These are phyloP conservation scores for Trypanosoma scelopori DNA, from an alignment of 208 protist genomes.

Conservation along the genomic window DNA sequence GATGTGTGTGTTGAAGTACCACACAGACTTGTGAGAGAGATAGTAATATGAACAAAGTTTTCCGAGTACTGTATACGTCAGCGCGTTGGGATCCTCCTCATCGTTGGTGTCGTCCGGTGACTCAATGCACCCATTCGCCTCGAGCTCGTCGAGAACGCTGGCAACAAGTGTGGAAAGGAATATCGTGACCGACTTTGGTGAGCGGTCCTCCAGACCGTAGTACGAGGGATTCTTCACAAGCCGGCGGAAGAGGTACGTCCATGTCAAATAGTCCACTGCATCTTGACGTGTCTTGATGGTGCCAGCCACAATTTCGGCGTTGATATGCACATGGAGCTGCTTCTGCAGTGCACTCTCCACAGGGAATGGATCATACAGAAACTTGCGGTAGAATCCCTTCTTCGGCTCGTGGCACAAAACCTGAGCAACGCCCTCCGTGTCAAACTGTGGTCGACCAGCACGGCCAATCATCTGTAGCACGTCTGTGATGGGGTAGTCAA, in stretches of 20 bases:
- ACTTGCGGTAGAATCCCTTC: constrained; percentile 99
- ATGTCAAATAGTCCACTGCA: constrained; percentile 98
- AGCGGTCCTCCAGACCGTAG: constrained; percentile 96
- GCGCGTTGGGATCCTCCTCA: constrained; percentile 42
- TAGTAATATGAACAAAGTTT: constrained; percentile 99
- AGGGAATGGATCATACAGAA: constrained; percentile 99
- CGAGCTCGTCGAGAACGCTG: constrained; percentile 79
- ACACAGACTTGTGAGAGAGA: constrained; percentile 94
- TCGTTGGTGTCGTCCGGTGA: constrained; percentile 37
- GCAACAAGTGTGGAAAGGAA: constrained; percentile 87
- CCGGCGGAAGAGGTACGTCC: constrained; percentile 99
- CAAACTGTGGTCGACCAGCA: constrained; percentile 97
- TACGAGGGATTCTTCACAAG: constrained; percentile 98
- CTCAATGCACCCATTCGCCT: constrained; percentile 84
- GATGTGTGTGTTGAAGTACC: constrained; percentile 89
- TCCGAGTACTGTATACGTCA: constrained; percentile 92
- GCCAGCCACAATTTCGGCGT: constrained; percentile 97
- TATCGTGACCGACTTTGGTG: constrained; percentile 79
- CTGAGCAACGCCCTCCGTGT: constrained; percentile 94
- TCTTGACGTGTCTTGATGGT: constrained; percentile 95
- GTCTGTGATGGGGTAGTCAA: constrained; percentile 99
- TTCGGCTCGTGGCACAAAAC: constrained; percentile 98
- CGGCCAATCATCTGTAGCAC: constrained; percentile 99
- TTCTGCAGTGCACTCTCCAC: constrained; percentile 97
- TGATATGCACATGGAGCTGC: constrained; percentile 98